Percentiles rank a stretch among this genome's conserved stretches.
These are phyloP conservation scores for Colletotrichum musicola DNA, from an alignment of 2,329 filamentous ascomycete genomes.

Conservation along the genomic window DNA sequence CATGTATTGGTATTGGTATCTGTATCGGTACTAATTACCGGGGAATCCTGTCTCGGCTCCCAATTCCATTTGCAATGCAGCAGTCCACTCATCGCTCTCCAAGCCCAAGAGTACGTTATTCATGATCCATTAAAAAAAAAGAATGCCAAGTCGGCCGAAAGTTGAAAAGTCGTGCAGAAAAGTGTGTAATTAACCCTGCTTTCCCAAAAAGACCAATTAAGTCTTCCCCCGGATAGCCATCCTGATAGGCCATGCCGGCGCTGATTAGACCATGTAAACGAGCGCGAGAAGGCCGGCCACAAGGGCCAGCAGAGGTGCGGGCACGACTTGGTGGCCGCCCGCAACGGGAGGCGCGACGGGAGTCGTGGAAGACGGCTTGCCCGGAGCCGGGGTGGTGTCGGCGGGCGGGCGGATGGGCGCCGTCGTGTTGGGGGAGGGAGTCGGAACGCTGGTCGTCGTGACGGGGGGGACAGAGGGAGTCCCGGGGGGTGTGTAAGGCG, in stretches of 20 bases:
- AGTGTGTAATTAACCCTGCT: constrained; percentile 9
- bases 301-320: constrained; percentile 51
- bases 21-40: constrained; percentile 16
- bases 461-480: constrained; percentile 11
- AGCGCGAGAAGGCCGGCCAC: constrained; percentile 50
- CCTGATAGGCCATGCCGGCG: background rate
- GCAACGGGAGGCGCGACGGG: constrained; percentile 43
- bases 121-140: constrained; percentile 28
- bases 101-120: constrained; percentile 9
- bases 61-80: constrained; percentile 11
- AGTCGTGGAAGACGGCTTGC: background rate
- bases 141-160: constrained; percentile 20
- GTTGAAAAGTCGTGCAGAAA: constrained; percentile 18
- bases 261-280: constrained; percentile 50
- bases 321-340: constrained; percentile 45
- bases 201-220: constrained; percentile 17
- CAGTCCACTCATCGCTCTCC: constrained; percentile 1
- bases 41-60: constrained; percentile 1
- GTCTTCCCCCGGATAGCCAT: background rate
- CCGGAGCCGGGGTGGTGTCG: constrained; percentile 9
- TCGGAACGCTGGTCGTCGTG: constrained; percentile 47
- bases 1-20: constrained; percentile 7
- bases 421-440: constrained; percentile 41
- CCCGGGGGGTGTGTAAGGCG: constrained; percentile 11
- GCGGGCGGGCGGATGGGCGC: constrained; percentile 35